phyloP scores from a whole-genome alignment of 768 basidiomycete genomes.

The Ramaria rubella region DNA sequence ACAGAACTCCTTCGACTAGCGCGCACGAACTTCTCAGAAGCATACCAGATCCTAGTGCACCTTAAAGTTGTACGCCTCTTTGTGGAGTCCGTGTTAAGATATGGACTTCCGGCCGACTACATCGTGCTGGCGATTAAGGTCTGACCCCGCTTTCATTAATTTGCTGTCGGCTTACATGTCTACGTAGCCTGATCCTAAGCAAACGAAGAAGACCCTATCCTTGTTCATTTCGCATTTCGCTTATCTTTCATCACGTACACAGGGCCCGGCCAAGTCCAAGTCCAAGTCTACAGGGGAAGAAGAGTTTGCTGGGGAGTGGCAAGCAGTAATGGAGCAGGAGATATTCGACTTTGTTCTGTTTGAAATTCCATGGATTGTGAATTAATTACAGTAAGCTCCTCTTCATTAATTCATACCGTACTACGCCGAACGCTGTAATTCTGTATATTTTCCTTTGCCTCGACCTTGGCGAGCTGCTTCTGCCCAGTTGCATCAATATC shows the following conservation, averaged over 20 bases:
- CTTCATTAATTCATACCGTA: background rate
- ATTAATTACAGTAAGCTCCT: constrained; percentile 29
- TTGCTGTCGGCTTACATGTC: background rate
- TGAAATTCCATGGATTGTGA: constrained; percentile 86
- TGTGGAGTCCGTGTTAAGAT: constrained; percentile 91
- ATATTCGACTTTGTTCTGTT: constrained; percentile 92
- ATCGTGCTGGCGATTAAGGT: constrained; percentile 78
- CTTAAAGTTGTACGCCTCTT: constrained; percentile 88
- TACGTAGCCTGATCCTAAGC: constrained; percentile 77
- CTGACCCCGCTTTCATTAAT: constrained; percentile 10
- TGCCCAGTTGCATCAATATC: background rate
- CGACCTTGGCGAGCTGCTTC: background rate
- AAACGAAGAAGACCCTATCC: constrained; percentile 69
- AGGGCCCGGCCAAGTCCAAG: constrained; percentile 39
- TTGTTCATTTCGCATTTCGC: constrained; percentile 70
- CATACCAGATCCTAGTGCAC: constrained; percentile 90
- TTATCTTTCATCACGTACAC: constrained; percentile 72
- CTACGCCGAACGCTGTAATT: no score
- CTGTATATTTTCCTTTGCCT: no score
- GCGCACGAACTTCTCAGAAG: constrained; percentile 94
- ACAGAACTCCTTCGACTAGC: constrained; percentile 86
- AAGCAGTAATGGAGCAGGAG: constrained; percentile 89
- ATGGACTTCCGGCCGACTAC: constrained; percentile 92
- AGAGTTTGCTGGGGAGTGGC: constrained; percentile 87
- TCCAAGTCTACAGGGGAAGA: constrained; percentile 36